A percentile compares a stretch with the other conserved stretches of the same genome.
phyloP scores from a whole-genome alignment of 1,139 yeast species.

The Hyphopichia khmerensis region DNA sequence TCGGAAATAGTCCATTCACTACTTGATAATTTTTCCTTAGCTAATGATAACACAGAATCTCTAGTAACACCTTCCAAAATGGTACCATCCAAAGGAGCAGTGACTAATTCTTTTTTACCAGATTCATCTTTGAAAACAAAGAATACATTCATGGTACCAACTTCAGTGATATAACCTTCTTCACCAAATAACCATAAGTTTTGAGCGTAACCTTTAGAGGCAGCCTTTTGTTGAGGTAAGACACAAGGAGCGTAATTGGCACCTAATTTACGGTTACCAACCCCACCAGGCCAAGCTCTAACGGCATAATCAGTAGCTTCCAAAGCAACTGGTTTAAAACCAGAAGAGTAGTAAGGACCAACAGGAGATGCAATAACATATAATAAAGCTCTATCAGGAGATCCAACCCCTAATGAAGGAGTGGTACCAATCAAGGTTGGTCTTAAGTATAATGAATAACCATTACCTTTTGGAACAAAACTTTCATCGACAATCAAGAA shows the following conservation, averaged over 20 bases:
- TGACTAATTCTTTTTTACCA: conserved; percentile 88
- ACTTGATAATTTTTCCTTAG: conserved; percentile 69
- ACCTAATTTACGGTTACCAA: conserved; percentile 92
- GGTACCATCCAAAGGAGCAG: conserved; percentile 97
- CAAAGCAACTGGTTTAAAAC: conserved; percentile 88
- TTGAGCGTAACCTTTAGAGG: conserved; percentile 86
- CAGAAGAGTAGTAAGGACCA: conserved; percentile 88
- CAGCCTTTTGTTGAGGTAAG: conserved; percentile 85
- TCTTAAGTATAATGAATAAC: conserved; percentile 88
- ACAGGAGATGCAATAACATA: conserved; percentile 92
- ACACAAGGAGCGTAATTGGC: conserved; percentile 97
- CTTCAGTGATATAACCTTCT: conserved; percentile 88
- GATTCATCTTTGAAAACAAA: conserved; percentile 74
- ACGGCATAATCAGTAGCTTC: conserved; percentile 95
- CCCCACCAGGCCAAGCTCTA: conserved; percentile 99
- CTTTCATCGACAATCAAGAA: conserved; percentile 70
- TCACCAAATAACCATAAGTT: conserved; percentile 95
- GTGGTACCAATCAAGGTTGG: conserved; percentile 95
- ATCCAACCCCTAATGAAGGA: conserved; percentile 77
- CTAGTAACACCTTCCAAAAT: conserved; percentile 96
- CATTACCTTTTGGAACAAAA: conserved; percentile 79
- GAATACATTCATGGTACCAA: conserved; percentile 96
- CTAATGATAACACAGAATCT: conserved; percentile 77
- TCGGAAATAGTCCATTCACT: conserved; percentile 79
- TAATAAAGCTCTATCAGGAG: conserved; percentile 77